Conservation (phyloP, 345 rosid genomes). For the Gossypium raimondii region DNA sequence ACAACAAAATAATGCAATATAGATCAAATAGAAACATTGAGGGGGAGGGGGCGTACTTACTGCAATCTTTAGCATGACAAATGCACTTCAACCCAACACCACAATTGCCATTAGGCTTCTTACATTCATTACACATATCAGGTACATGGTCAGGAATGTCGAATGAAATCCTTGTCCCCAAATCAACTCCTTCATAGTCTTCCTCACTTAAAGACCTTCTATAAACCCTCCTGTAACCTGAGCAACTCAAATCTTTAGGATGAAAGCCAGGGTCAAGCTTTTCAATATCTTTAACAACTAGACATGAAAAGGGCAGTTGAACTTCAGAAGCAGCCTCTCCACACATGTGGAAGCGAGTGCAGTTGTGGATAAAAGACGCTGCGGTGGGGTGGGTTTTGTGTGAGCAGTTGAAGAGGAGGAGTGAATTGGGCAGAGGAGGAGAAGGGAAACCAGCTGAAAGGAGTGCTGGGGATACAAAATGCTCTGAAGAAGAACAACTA, state of each 20-base stretch:
- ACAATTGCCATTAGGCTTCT: slow-evolving; percentile 58
- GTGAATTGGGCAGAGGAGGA: slow-evolving; percentile 31
- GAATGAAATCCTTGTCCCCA: slow-evolving; percentile 44
- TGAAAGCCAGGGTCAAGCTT: slow-evolving; percentile 26
- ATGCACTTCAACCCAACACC: slow-evolving; percentile 59
- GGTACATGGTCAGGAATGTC: slow-evolving; percentile 62
- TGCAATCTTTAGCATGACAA: slow-evolving; percentile 63
- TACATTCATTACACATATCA: slow-evolving; percentile 47
- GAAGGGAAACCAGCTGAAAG: slow-evolving; percentile 40
- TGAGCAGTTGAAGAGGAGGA: slow-evolving; percentile 45
- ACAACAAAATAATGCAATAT: neutral
- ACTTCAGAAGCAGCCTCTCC: slow-evolving; percentile 15
- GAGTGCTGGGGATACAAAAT: slow-evolving; percentile 32
- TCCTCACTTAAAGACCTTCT: slow-evolving; percentile 19
- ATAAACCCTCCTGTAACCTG: slow-evolving; percentile 28
- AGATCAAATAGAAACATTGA: neutral
- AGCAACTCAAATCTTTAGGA: slow-evolving; percentile 39
- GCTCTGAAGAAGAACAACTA: slow-evolving; percentile 29
- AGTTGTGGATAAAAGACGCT: slow-evolving; percentile 14
- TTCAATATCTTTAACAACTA: slow-evolving; percentile 21
- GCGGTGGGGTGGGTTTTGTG: slow-evolving; percentile 9
- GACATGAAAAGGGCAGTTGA: slow-evolving; percentile 24
- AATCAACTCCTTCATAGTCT: slow-evolving; percentile 19
- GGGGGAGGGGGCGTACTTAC: slow-evolving; percentile 31
- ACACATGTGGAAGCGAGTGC: slow-evolving; percentile 16